Base-by-base conservation (phyloP, 2,329 filamentous ascomycete species). In the Aureobasidium sp. region DNA sequence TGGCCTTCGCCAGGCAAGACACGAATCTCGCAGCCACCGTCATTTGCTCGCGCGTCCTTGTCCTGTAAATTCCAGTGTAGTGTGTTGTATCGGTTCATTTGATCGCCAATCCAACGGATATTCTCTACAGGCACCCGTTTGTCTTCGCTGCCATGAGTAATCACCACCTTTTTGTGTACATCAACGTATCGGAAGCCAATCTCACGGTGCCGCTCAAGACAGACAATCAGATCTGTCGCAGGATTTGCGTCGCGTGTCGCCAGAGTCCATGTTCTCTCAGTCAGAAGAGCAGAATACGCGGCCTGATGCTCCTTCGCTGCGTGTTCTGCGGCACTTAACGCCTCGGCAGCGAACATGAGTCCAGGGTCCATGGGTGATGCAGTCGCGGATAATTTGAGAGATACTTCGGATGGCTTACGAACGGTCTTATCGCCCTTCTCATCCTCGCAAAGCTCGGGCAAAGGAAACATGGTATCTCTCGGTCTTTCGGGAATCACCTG, bases 141-240 rank as follows among this genome's bases (percentile, higher is more conserved):
- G 64, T 98, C 93, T 61, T 87, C 84, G 64, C 83, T 88, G 32
- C 93, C 93, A 66, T 98, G 93, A 64, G 96, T 91, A 59, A 98
- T 95, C 21, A 96, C 85, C 0, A 97, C 87, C 0, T 88, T 81
- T 7, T 90, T 81, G 5, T 86, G 94, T 60, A 98, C 95, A 66
- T 98, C 93, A 16, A 95, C 91, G 65, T 98, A 98, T 45, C 90
- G 83, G 72, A 98, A 98, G 0, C 93, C 93, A 62, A 98, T 95
- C 0, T 87, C 84, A 62, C 95, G 89, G 24, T 88, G 81, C 19
- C 93, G 83, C 69, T 98, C 93, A 1, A 98, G 77, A 65, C 93
- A 98, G 5, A 96, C 87, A 1, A 98, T 75, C 16, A 98, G 73
- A 68, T 98, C 93, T 0, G 95, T 88, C 0, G 93, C 91, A 0